Evolutionary conservation across 2,329 filamentous ascomycete species (phyloP).

Genomic region (Daldinia sp.): DNA sequence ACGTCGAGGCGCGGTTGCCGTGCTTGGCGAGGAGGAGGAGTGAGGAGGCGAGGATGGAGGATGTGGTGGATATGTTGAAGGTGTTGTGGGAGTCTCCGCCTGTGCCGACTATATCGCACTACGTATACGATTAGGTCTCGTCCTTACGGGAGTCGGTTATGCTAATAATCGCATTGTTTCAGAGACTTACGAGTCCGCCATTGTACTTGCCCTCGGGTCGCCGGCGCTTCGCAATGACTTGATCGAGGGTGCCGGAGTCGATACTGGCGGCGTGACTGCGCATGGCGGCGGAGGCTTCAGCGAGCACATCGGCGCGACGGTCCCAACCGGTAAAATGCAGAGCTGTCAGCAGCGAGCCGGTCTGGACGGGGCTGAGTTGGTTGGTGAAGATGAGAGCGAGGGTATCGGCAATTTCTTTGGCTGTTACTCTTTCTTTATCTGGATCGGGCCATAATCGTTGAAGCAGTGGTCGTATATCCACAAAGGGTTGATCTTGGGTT

Average conservation of each 20-base stretch:
- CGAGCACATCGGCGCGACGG: slow-evolving; percentile 83
- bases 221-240: slow-evolving; percentile 67
- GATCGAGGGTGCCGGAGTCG: slow-evolving; percentile 68
- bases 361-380: slow-evolving; percentile 86
- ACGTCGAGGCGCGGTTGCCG: slow-evolving; percentile 94
- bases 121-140: neutral
- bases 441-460: slow-evolving; percentile 73
- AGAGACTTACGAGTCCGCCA: slow-evolving; percentile 78
- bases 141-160: neutral
- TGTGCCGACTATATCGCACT: slow-evolving; percentile 95
- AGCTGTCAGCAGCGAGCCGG: slow-evolving; percentile 85
- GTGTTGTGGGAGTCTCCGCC: slow-evolving; percentile 97
- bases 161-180: too few species aligned
- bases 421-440: slow-evolving; percentile 62
- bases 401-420: slow-evolving; percentile 87
- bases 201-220: slow-evolving; percentile 76
- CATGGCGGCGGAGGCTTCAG: slow-evolving; percentile 86
- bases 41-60: slow-evolving; percentile 89
- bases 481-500: slow-evolving; percentile 36
- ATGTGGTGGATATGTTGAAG: slow-evolving; percentile 96
- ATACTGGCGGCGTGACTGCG: slow-evolving; percentile 77
- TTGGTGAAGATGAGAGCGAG: slow-evolving; percentile 93
- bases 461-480: slow-evolving; percentile 76
- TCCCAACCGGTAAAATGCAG: slow-evolving; percentile 92
- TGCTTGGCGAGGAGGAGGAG: slow-evolving; percentile 91